Conservation (phyloP, 2,329 filamentous ascomycete species). For the Pestalotiopsis sp. region DNA sequence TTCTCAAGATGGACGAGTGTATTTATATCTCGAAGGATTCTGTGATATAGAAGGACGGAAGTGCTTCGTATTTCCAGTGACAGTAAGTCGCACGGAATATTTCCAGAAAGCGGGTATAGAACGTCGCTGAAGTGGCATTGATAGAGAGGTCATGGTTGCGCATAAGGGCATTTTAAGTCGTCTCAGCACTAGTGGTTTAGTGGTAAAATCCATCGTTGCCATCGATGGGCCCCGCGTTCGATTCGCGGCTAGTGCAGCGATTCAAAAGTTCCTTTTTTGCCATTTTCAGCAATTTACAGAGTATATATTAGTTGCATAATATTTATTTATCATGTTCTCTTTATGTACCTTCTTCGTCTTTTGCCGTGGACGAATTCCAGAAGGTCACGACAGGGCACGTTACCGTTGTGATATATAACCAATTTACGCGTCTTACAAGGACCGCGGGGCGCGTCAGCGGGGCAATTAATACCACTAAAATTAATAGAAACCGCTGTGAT, state of each 20-base stretch:
- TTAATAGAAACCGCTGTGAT: not conserved
- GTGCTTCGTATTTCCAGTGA: not conserved
- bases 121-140: not conserved
- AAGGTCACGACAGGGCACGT: no score
- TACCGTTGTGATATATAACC: not conserved
- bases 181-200: slow-evolving; percentile 49
- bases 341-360: not conserved
- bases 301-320: not conserved
- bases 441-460: not conserved
- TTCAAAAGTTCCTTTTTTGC: not conserved
- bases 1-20: not conserved
- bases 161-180: no score
- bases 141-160: no score
- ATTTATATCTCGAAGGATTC: not conserved
- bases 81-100: not conserved
- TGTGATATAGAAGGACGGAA: not conserved
- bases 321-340: not conserved
- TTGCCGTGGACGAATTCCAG: no score
- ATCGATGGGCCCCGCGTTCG: slow-evolving; percentile 54
- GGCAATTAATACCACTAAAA: not conserved
- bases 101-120: not conserved
- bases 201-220: slow-evolving; percentile 58
- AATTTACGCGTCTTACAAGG: not conserved
- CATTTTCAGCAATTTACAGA: not conserved
- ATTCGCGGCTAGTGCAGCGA: slow-evolving; percentile 39